Conservation (phyloP, 192 early-diverging fungal species). For the Pilaira anomala region DNA sequence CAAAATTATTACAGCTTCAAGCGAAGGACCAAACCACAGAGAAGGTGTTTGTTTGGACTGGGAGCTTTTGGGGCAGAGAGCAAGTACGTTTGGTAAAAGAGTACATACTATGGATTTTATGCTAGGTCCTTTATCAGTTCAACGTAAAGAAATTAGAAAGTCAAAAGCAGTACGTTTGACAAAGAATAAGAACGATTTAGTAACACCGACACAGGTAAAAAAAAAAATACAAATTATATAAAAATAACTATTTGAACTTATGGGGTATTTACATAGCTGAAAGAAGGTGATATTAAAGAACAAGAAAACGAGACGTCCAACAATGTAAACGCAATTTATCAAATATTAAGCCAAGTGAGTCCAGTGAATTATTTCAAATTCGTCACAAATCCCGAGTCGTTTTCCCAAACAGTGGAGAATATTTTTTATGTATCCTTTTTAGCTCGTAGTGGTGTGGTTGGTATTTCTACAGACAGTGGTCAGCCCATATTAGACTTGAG, state of each 20-base stretch:
- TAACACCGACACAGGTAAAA: constrained; percentile 43
- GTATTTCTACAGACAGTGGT: constrained; percentile 68
- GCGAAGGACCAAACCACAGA: constrained; percentile 45
- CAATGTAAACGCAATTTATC: constrained; percentile 68
- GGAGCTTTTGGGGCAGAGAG: constrained; percentile 55
- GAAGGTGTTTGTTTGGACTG: constrained; percentile 51
- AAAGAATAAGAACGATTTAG: constrained; percentile 48
- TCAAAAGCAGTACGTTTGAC: constrained; percentile 33
- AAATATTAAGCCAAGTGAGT: constrained; percentile 52
- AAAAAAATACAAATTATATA: no score
- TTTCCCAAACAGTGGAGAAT: constrained; percentile 93
- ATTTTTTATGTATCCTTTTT: constrained; percentile 97
- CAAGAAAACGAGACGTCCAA: constrained; percentile 87
- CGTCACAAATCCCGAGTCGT: constrained; percentile 85
- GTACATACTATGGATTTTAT: constrained; percentile 77
- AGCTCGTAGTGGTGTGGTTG: constrained; percentile 78
- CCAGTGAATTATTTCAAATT: constrained; percentile 80
- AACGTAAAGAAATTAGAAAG: constrained; percentile 48
- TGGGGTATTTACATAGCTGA: constrained; percentile 32
- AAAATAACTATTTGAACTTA: no score
- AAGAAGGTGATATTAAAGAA: constrained; percentile 67
- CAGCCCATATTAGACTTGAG: constrained; percentile 63
- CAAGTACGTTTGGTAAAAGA: constrained; percentile 46
- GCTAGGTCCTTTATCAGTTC: constrained; percentile 71
- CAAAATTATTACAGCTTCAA: constrained; percentile 41